A percentile compares a stretch with the other conserved stretches of the same genome.
Conservation (phyloP, 345 rosid species). For the Salix arbutifolia region DNA sequence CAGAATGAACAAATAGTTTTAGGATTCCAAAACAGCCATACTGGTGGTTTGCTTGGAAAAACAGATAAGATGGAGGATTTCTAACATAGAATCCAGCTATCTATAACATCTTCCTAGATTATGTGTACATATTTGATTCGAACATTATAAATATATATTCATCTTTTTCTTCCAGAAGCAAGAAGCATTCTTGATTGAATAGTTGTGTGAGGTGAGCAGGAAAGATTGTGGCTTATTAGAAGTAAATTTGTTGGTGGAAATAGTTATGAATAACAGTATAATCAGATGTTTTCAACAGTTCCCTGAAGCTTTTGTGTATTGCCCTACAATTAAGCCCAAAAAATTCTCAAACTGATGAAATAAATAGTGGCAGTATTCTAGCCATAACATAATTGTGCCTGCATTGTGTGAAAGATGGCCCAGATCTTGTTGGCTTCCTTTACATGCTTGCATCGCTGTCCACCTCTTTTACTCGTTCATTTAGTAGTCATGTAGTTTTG, state of each 20-base stretch:
- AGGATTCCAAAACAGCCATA: background rate
- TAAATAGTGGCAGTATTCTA: background rate
- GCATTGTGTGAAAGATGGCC: constrained; percentile 4
- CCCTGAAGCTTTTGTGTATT: background rate
- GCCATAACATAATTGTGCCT: constrained; percentile 6
- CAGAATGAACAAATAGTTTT: constrained; percentile 9
- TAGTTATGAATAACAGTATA: background rate
- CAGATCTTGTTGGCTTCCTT: constrained; percentile 11
- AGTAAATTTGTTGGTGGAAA: background rate
- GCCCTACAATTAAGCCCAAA: constrained; percentile 5
- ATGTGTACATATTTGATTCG: background rate
- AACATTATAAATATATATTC: background rate
- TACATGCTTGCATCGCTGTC: constrained; percentile 21
- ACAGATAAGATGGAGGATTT: background rate
- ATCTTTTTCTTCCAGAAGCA: background rate
- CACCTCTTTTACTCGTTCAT: constrained; percentile 12
- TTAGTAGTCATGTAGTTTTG: constrained; percentile 7
- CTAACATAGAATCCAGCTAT: background rate
- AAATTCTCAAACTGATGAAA: background rate
- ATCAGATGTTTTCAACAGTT: constrained; percentile 2
- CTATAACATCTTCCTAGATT: background rate
- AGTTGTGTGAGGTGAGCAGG: background rate
- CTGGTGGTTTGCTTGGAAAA: background rate
- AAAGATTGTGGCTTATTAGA: background rate
- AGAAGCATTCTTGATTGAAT: background rate